These are phyloP conservation scores for Thozetella sp. DNA, from an alignment of 495 filamentous ascomycete genomes.

Conservation along the genomic window DNA sequence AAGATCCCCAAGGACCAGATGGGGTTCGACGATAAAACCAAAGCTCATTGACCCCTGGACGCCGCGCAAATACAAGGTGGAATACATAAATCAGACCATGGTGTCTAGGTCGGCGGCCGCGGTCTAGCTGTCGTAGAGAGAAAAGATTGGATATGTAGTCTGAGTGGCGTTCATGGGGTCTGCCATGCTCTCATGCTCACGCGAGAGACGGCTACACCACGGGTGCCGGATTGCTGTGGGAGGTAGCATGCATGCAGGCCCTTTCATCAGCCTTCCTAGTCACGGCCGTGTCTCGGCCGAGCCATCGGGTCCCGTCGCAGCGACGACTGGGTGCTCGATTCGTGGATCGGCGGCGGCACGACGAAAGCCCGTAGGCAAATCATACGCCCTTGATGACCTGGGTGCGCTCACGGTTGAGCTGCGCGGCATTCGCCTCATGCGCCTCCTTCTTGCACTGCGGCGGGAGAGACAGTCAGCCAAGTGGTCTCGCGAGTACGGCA, in stretches of 20 bases:
- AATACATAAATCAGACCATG: neutral
- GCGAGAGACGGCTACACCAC: too few species aligned
- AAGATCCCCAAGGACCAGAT: neutral
- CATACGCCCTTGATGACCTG: conserved; percentile 53
- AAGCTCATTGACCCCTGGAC: neutral
- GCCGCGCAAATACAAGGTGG: neutral
- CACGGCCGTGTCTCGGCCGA: too few species aligned
- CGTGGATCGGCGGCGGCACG: neutral
- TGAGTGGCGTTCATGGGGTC: too few species aligned
- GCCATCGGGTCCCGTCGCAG: neutral
- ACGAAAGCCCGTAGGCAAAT: neutral
- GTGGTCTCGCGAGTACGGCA: conserved; percentile 29
- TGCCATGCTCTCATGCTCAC: too few species aligned
- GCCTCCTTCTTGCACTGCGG: conserved; percentile 87
- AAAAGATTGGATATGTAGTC: too few species aligned
- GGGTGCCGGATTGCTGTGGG: too few species aligned
- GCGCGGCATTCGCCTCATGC: conserved; percentile 87
- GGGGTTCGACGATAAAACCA: neutral
- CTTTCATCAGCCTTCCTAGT: too few species aligned
- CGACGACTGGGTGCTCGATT: neutral
- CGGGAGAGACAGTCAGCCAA: conserved; percentile 25
- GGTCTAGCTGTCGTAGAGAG: neutral
- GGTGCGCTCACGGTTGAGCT: conserved; percentile 88
- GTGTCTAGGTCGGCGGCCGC: neutral
- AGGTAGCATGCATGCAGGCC: too few species aligned